Percentiles rank a stretch among this genome's conserved stretches.
phyloP scores from a whole-genome alignment of 305 asterid genomes.

The Euphrasia arctica region DNA sequence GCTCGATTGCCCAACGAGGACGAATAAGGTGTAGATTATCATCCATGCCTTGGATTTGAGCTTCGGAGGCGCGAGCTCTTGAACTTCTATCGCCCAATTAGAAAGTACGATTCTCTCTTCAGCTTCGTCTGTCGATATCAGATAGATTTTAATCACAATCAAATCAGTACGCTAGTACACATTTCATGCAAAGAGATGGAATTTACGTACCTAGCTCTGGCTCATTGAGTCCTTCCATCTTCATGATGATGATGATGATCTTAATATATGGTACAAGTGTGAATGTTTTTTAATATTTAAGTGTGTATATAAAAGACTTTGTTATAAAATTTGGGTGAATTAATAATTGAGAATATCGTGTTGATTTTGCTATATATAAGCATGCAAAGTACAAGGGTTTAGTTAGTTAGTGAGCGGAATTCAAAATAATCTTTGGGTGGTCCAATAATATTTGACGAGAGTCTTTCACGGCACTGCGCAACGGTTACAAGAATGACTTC shows the following conservation, averaged over 20 bases:
- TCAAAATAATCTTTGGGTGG: slow-evolving; percentile 24
- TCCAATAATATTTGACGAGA: background rate
- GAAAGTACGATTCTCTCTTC: background rate
- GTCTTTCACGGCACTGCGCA: slow-evolving; percentile 5
- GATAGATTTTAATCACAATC: no score
- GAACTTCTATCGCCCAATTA: background rate
- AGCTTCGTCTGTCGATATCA: slow-evolving; percentile 25
- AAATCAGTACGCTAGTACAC: no score
- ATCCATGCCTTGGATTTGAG: slow-evolving; percentile 14
- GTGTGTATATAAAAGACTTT: background rate
- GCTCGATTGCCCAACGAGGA: slow-evolving; percentile 39
- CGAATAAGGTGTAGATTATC: slow-evolving; percentile 29
- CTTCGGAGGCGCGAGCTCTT: background rate
- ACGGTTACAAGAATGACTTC: slow-evolving; percentile 9
- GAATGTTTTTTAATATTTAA: slow-evolving; percentile 1
- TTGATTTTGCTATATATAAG: slow-evolving; percentile 11
- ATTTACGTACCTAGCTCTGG: slow-evolving; percentile 24
- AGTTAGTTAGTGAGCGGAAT: background rate
- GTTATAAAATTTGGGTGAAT: background rate
- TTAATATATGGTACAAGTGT: no score
- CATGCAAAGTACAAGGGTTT: slow-evolving; percentile 3
- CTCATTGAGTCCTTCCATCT: slow-evolving; percentile 27
- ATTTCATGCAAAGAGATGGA: background rate
- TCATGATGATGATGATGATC: background rate
- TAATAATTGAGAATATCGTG: background rate